A percentile compares a stretch with the other conserved stretches of the same genome.
These are phyloP conservation scores for Amanita muscaria DNA, from an alignment of 768 basidiomycete genomes.

Conservation along the genomic window DNA sequence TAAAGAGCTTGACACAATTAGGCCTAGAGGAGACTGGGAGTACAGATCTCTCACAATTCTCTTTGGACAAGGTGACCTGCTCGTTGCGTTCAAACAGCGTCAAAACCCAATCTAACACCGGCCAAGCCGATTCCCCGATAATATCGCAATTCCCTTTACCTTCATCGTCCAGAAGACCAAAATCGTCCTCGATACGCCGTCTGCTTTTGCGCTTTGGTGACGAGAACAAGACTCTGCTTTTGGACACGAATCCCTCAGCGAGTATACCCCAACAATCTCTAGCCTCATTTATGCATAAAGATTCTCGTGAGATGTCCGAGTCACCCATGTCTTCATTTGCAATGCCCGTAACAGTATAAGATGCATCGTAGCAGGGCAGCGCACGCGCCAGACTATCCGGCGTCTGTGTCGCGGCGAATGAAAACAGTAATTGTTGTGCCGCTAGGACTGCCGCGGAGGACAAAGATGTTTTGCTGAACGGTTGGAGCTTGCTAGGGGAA, in stretches of 20 bases:
- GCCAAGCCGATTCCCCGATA: slow-evolving; percentile 62
- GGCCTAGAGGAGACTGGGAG: slow-evolving; percentile 25
- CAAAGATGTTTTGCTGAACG: slow-evolving; percentile 28
- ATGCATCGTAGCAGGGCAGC: slow-evolving; percentile 39
- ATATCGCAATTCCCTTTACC: slow-evolving; percentile 18
- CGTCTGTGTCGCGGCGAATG: slow-evolving; percentile 48
- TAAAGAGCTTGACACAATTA: slow-evolving; percentile 21
- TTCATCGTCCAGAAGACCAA: slow-evolving; percentile 6
- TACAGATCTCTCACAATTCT: slow-evolving; percentile 26
- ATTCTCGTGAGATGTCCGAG: slow-evolving; percentile 48
- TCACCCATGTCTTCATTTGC: slow-evolving; percentile 34
- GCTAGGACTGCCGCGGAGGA: slow-evolving; percentile 38
- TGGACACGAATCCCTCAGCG: slow-evolving; percentile 41
- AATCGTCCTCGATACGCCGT: slow-evolving; percentile 23
- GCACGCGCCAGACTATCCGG: slow-evolving; percentile 45
- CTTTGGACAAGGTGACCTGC: slow-evolving; percentile 14
- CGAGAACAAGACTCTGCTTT: slow-evolving; percentile 18
- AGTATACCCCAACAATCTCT: slow-evolving; percentile 58
- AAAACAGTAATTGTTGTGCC: slow-evolving; percentile 45
- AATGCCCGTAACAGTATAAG: slow-evolving; percentile 10
- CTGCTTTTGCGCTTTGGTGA: slow-evolving; percentile 28
- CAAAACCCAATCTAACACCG: slow-evolving; percentile 61
- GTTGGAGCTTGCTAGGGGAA: slow-evolving; percentile 43
- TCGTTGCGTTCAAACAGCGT: slow-evolving; percentile 65
- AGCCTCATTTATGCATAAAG: slow-evolving; percentile 41